Conservation (phyloP, 2,329 filamentous ascomycete genomes). For the Graphilbum sp. region DNA sequence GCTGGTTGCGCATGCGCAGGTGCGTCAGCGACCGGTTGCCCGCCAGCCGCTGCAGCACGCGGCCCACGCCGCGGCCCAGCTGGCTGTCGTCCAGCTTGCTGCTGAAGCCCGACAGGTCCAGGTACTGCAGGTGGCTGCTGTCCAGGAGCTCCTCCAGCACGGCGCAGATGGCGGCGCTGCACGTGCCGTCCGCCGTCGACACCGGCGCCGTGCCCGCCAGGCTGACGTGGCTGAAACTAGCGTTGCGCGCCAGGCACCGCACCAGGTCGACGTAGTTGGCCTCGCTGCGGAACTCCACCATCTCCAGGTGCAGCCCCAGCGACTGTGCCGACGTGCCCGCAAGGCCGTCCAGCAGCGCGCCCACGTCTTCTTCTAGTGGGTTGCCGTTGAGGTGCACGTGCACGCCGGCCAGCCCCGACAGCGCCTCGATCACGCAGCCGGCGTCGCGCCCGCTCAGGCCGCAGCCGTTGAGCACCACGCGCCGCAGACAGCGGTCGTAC, state of each 20-base stretch:
- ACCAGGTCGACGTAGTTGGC: constrained; percentile 33
- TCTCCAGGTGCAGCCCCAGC: constrained; percentile 35
- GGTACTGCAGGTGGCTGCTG: constrained; percentile 32
- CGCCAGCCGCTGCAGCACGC: constrained; percentile 20
- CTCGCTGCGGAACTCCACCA: constrained; percentile 39
- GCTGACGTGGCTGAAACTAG: constrained; percentile 33
- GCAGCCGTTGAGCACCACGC: constrained; percentile 33
- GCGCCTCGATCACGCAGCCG: constrained; percentile 31
- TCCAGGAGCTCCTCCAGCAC: constrained; percentile 33
- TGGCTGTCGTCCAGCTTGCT: constrained; percentile 41
- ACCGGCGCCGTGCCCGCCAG: constrained; percentile 35
- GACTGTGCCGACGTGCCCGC: constrained; percentile 18
- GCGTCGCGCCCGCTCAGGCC: constrained; percentile 33
- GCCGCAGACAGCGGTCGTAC: constrained; percentile 13
- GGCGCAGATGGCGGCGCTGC: constrained; percentile 28
- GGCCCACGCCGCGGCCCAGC: constrained; percentile 35
- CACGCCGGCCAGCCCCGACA: constrained; percentile 28
- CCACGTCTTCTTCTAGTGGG: constrained; percentile 34
- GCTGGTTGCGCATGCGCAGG: constrained; percentile 38
- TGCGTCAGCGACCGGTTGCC: constrained; percentile 22
- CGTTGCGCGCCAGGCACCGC: constrained; percentile 30
- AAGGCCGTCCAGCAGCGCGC: constrained; percentile 18
- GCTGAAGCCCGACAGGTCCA: constrained; percentile 40
- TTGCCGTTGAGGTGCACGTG: constrained; percentile 34
- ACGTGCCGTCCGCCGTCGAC: constrained; percentile 16